These are phyloP conservation scores for Trichosporon ovoides DNA, from an alignment of 1,284 basidiomycete species.

Conservation along the genomic window DNA sequence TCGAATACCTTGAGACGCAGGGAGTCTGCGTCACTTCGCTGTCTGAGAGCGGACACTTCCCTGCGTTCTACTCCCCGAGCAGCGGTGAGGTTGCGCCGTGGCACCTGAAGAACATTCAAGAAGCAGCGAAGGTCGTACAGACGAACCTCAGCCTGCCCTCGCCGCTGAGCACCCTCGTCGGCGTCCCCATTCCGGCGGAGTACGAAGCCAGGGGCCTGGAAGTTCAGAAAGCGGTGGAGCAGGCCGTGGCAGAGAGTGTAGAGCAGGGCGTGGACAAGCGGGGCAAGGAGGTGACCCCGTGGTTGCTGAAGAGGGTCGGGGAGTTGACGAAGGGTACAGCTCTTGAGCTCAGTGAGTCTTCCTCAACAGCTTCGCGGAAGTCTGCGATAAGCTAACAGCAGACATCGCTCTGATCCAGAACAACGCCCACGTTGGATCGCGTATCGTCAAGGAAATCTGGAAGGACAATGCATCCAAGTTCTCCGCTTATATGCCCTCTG, in stretches of 20 bases:
- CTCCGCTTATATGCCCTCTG: constrained; percentile 19
- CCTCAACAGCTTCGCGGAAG: no score
- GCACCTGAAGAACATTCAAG: constrained; percentile 10
- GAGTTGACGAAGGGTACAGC: constrained; percentile 75
- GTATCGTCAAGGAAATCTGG: constrained; percentile 72
- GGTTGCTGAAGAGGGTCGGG: constrained; percentile 81
- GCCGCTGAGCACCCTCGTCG: constrained; percentile 60
- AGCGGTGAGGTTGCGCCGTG: constrained; percentile 59
- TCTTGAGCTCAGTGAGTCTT: constrained; percentile 64
- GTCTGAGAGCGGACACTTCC: constrained; percentile 74
- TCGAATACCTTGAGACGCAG: constrained; percentile 95
- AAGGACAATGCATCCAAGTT: constrained; percentile 24
- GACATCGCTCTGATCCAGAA: constrained; percentile 89
- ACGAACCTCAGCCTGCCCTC: constrained; percentile 40
- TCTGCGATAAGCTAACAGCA: constrained; percentile 28
- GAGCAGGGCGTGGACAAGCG: constrained; percentile 70
- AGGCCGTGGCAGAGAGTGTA: constrained; percentile 77
- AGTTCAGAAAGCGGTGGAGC: constrained; percentile 77
- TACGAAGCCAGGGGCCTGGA: constrained; percentile 62
- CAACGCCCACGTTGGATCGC: constrained; percentile 77
- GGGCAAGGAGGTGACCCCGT: constrained; percentile 93
- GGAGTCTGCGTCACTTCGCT: constrained; percentile 89
- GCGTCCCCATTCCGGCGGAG: constrained; percentile 80
- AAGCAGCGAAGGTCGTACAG: constrained; percentile 28
- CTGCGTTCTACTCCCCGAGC: constrained; percentile 78